These are phyloP conservation scores for Dendrobium nobile DNA, from an alignment of 106 monocot genomes.

Conservation along the genomic window DNA sequence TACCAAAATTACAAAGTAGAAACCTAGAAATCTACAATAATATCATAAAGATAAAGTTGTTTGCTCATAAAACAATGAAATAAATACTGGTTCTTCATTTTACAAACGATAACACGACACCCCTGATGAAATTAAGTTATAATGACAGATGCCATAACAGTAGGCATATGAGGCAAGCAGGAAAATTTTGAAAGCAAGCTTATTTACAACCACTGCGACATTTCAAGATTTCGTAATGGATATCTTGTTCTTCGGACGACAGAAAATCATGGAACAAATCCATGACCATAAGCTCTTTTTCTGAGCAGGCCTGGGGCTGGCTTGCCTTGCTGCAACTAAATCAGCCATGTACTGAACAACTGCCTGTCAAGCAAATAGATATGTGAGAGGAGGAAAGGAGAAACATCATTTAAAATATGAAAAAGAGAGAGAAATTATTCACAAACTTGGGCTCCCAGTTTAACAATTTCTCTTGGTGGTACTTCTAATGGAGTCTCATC, in stretches of 20 bases:
- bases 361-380: constrained; percentile 31
- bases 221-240: neutral
- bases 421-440: neutral
- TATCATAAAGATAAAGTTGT: neutral
- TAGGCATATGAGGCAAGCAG: neutral
- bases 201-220: constrained; percentile 1
- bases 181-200: neutral
- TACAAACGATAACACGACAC: neutral
- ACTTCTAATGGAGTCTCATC: constrained; percentile 91
- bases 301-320: constrained; percentile 7
- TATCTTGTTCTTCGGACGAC: constrained; percentile 8
- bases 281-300: constrained; percentile 49
- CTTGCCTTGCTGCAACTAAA: constrained; percentile 39
- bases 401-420: neutral
- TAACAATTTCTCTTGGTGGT: constrained; percentile 72
- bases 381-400: neutral
- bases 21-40: neutral
- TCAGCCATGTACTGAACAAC: constrained; percentile 92
- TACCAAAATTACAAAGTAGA: neutral
- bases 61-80: neutral
- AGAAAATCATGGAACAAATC: constrained; percentile 45
- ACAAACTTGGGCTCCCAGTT: constrained; percentile 83
- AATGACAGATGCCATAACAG: neutral
- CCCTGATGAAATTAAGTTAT: neutral
- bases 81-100: neutral